A percentile compares a stretch with the other conserved stretches of the same genome.
These are phyloP conservation scores for Salix suchowensis DNA, from an alignment of 345 rosid species.

Conservation along the genomic window DNA sequence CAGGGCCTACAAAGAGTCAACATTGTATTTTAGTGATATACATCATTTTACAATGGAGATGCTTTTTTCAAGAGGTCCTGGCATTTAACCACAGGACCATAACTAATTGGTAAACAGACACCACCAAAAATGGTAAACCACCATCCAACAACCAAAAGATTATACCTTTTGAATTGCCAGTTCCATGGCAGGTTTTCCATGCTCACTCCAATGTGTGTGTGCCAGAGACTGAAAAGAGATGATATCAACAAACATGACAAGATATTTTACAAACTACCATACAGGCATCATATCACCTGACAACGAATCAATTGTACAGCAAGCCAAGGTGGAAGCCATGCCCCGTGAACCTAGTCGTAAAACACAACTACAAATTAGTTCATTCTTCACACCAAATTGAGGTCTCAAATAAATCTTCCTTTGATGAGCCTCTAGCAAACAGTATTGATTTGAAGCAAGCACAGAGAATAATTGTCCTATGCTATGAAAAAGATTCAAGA, in stretches of 20 bases:
- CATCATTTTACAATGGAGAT: background rate
- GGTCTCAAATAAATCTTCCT: background rate
- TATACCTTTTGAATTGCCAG: constrained; percentile 61
- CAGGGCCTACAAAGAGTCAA: constrained; percentile 41
- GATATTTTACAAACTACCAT: background rate
- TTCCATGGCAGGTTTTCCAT: constrained; percentile 77
- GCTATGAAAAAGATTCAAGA: background rate
- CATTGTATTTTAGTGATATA: constrained; percentile 3
- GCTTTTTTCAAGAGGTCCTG: background rate
- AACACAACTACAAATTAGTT: constrained; percentile 7
- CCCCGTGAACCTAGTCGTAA: constrained; percentile 68
- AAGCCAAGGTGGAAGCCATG: constrained; percentile 99
- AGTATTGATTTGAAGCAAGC: background rate
- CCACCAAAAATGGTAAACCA: background rate
- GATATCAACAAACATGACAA: background rate
- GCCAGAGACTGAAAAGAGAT: constrained; percentile 15
- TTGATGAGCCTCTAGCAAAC: background rate
- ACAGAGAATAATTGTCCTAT: background rate
- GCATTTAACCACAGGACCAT: background rate
- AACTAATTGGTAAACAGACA: background rate
- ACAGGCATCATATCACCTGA: constrained; percentile 47
- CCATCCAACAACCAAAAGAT: background rate
- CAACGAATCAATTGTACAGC: constrained; percentile 38
- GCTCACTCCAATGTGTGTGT: constrained; percentile 61
- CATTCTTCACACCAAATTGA: background rate